These are phyloP conservation scores for Auricularia auricula-judae DNA, from an alignment of 768 basidiomycete species.

Conservation along the genomic window DNA sequence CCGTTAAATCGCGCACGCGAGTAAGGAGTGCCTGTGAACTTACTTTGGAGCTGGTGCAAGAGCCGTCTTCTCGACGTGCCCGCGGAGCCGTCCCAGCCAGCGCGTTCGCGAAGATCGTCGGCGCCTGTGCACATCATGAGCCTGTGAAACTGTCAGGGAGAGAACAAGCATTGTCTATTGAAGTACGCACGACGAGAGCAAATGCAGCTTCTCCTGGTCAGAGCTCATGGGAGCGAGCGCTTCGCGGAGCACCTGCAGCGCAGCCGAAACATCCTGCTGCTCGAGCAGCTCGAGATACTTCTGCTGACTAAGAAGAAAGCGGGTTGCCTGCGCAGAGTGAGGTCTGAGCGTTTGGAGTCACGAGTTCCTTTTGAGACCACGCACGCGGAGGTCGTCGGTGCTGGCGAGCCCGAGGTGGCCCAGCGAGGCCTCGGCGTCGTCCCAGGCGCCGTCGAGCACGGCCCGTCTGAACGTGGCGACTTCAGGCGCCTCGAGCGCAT, in stretches of 20 bases:
- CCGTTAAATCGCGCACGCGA: neutral
- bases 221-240: conserved; percentile 78
- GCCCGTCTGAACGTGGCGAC: conserved; percentile 73
- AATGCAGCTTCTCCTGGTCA: conserved; percentile 73
- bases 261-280: conserved; percentile 63
- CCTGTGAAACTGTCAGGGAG: conserved; percentile 29
- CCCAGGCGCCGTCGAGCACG: conserved; percentile 73
- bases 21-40: conserved; percentile 2
- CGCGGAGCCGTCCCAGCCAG: conserved; percentile 82
- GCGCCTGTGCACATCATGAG: conserved; percentile 87
- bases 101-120: conserved; percentile 69
- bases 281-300: conserved; percentile 93
- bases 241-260: conserved; percentile 74
- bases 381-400: conserved; percentile 59
- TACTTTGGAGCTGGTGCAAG: conserved; percentile 75
- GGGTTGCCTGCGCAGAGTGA: conserved; percentile 46
- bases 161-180: conserved; percentile 6
- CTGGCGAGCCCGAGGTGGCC: conserved; percentile 57
- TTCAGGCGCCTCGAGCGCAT: conserved; percentile 64
- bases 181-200: conserved; percentile 65
- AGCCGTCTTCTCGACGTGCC: conserved; percentile 69
- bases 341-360: conserved; percentile 1
- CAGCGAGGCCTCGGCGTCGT: conserved; percentile 61
- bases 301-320: conserved; percentile 85
- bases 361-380: conserved; percentile 10